Conservation (phyloP, 305 asterid species). For the Withania somnifera region DNA sequence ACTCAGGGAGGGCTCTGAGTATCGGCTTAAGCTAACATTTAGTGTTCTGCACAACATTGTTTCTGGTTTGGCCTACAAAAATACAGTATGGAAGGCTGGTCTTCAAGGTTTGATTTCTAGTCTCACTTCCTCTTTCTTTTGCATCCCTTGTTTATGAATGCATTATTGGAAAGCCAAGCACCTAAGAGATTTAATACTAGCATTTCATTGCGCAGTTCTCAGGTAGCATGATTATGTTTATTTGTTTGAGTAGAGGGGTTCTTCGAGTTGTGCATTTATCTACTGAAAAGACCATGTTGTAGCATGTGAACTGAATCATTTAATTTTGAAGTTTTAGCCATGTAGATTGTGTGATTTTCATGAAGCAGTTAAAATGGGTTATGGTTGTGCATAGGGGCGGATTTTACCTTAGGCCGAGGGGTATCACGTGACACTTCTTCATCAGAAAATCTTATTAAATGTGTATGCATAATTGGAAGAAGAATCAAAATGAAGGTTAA, state of each 20-base stretch:
- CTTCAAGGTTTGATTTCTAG: constrained; percentile 44
- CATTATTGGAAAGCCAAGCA: background rate
- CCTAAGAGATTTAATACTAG: background rate
- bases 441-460: no score
- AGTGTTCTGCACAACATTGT: constrained; percentile 71
- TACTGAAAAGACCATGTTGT: background rate
- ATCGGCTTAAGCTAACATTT: constrained; percentile 55
- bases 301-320: background rate
- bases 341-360: background rate
- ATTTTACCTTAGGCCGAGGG: no score
- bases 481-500: no score
- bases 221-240: background rate
- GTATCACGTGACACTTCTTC: no score
- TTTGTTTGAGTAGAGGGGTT: background rate
- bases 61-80: constrained; percentile 64
- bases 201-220: background rate
- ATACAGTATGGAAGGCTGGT: constrained; percentile 64
- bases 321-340: background rate
- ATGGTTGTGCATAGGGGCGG: no score
- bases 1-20: constrained; percentile 58
- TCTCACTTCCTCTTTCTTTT: background rate
- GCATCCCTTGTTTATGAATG: background rate
- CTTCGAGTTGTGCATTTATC: background rate
- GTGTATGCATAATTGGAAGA: no score
- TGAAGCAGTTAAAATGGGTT: background rate